Percentiles rank a stretch among this genome's conserved stretches.
Evolutionary conservation across 306 rosid genomes (phyloP).

Genomic region (Acacia melanoxylon): DNA sequence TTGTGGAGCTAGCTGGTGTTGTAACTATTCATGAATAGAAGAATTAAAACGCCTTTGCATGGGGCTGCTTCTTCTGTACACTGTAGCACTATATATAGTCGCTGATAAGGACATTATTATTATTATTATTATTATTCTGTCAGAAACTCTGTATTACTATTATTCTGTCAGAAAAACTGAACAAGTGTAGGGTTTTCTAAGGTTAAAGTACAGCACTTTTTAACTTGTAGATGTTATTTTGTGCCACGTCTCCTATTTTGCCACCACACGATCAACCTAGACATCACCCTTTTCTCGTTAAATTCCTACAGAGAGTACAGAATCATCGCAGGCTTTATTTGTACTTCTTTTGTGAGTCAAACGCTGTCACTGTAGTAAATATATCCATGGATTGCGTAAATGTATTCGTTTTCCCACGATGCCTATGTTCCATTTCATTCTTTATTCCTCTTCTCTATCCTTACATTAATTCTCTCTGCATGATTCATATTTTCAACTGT

Average conservation of each 20-base stretch:
- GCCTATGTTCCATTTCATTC: not conserved
- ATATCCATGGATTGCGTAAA: too few relatives aligned
- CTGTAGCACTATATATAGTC: slow-evolving; percentile 16
- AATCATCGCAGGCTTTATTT: not conserved
- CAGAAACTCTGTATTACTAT: not conserved
- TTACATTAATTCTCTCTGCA: not conserved
- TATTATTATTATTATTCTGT: too few relatives aligned
- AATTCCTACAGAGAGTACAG: not conserved
- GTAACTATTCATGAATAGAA: not conserved
- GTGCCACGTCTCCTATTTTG: not conserved
- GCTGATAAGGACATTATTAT: not conserved
- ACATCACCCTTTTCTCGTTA: not conserved
- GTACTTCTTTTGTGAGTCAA: not conserved
- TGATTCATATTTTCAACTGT: not conserved
- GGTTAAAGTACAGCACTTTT: not conserved
- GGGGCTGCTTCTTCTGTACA: not conserved
- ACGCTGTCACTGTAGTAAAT: not conserved
- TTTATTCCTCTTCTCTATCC: not conserved
- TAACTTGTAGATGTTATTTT: not conserved
- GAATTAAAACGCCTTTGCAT: not conserved
- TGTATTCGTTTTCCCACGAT: not conserved
- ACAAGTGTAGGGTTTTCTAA: not conserved
- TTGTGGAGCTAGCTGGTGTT: not conserved
- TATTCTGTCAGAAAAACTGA: not conserved
- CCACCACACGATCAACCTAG: not conserved